Evolutionary conservation across 31 red algal genomes (phyloP).

Genomic region (Pterothamnion heteromorphum): DNA sequence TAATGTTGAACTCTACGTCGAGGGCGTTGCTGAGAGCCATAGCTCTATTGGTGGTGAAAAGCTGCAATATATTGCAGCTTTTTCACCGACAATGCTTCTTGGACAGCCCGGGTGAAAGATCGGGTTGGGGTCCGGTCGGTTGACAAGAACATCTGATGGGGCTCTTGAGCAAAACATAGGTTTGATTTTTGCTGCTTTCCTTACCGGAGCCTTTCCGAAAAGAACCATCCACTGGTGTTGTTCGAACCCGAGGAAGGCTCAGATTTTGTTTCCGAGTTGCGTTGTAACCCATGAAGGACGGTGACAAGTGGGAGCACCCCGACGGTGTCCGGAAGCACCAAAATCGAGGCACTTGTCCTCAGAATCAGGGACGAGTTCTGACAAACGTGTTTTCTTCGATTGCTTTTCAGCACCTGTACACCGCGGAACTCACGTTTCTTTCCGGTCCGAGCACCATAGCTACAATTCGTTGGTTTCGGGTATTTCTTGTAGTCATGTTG

Average conservation of each 20-base stretch:
- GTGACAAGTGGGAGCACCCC: background rate
- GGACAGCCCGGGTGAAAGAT: slow-evolving; percentile 47
- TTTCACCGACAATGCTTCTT: slow-evolving; percentile 28
- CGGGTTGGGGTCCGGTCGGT: slow-evolving; percentile 29
- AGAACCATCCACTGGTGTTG: background rate
- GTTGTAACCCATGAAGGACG: background rate
- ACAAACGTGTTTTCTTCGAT: background rate
- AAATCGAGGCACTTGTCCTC: background rate
- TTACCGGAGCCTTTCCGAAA: slow-evolving; percentile 51
- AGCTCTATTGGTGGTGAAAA: too few species aligned
- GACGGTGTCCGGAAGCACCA: background rate
- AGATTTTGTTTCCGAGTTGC: background rate
- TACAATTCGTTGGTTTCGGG: too few species aligned
- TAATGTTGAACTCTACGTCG: slow-evolving; percentile 35
- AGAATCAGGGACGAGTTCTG: background rate
- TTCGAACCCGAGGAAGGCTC: background rate
- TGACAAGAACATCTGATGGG: background rate
- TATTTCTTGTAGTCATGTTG: too few species aligned
- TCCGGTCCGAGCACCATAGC: too few species aligned
- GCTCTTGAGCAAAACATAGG: slow-evolving; percentile 21
- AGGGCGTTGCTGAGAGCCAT: background rate
- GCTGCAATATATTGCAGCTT: too few species aligned
- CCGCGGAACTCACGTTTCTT: background rate
- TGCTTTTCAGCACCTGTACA: background rate
- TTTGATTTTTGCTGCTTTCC: slow-evolving; percentile 42